Conservation (phyloP, 768 basidiomycete genomes). For the Lactarius pseudohatsudake region DNA sequence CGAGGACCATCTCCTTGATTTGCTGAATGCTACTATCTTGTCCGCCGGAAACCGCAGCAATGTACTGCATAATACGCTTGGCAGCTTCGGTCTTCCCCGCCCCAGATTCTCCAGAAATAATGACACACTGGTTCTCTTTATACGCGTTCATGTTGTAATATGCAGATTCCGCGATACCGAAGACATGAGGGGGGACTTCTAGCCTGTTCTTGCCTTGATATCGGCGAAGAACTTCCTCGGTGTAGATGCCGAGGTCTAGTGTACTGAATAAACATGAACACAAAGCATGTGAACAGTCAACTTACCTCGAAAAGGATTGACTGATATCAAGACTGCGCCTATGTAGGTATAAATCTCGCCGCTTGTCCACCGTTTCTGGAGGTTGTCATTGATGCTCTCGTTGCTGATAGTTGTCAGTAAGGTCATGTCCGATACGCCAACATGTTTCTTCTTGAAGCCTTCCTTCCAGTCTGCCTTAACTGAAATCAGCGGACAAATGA, state of each 20-base stretch:
- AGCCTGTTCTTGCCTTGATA: constrained; percentile 98
- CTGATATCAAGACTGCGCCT: constrained; percentile 97
- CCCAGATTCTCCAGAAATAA: constrained; percentile 98
- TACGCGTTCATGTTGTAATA: constrained; percentile 99
- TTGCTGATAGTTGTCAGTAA: constrained; percentile 95
- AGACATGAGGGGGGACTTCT: constrained; percentile 97
- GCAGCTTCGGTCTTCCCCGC: constrained; percentile 99
- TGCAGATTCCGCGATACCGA: constrained; percentile 92
- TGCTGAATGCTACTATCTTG: constrained; percentile 91
- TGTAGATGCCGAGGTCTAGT: constrained; percentile 95
- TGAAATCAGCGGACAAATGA: constrained; percentile 5
- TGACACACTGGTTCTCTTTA: constrained; percentile 99
- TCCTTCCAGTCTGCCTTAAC: constrained; percentile 97
- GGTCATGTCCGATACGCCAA: constrained; percentile 99
- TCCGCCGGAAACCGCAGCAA: constrained; percentile 92
- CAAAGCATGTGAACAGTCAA: not conserved
- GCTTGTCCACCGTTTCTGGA: constrained; percentile 94
- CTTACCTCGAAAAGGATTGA: constrained; percentile 93
- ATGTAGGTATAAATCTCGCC: constrained; percentile 99
- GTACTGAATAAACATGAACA: not conserved
- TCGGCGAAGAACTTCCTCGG: constrained; percentile 77
- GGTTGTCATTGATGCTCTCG: constrained; percentile 95
- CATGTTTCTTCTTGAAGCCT: constrained; percentile 99
- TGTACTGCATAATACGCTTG: constrained; percentile 99
- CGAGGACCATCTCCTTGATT: constrained; percentile 99